Evolutionary conservation across 179 eudicot genomes (phyloP), one percentile per base, ranked within the genome.

Genomic region (Silene coronaria): DNA sequence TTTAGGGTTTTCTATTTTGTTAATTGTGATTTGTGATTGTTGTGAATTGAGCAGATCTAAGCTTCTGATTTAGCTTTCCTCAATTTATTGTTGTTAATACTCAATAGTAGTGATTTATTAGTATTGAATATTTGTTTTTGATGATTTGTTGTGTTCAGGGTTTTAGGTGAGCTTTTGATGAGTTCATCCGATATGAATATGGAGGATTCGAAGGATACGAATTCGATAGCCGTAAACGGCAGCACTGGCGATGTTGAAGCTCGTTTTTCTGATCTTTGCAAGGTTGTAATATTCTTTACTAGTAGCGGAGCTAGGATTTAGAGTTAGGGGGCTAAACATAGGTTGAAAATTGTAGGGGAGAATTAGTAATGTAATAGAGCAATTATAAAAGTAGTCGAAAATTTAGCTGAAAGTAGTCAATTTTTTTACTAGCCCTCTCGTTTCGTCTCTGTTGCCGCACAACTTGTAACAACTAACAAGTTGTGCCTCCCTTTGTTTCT

Each of bases 221-320:
- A n/a, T 66, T 48, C 57, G 57, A 71, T 36, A n/a, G 13, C n/a
- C 17, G 45, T 38, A 38, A 38, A 38, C 45, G 45, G 45, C 45
- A 38, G 11, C 45, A 78, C 70, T 13, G 59, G 59, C 6, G 85
- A 85, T 21, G 69, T 78, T 4, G 81, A 82, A 82, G 78, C 81
- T 77, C 79, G 85, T 30, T 85, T 82, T 51, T 27, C 73, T 69
- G 73, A 77, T 4, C 68, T 85, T 11, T 85, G 87, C 87, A 82
- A 85, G 87, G 87, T 85, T 36, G 26, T 34, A 11, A 17, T 53
- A 14, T 1, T 57, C 17, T 72, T 5, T 24, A 28, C 45, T 22
- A 22, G n/a, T 23, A 13, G 26, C 30, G 16, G 27, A 11, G 28
- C 27, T 61, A 2, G 16, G 10, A 2, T 10, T 24, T 24, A 1